Evolutionary conservation across 1,139 yeast species (phyloP).

Genomic region (Blastobotrys illinoisensis): DNA sequence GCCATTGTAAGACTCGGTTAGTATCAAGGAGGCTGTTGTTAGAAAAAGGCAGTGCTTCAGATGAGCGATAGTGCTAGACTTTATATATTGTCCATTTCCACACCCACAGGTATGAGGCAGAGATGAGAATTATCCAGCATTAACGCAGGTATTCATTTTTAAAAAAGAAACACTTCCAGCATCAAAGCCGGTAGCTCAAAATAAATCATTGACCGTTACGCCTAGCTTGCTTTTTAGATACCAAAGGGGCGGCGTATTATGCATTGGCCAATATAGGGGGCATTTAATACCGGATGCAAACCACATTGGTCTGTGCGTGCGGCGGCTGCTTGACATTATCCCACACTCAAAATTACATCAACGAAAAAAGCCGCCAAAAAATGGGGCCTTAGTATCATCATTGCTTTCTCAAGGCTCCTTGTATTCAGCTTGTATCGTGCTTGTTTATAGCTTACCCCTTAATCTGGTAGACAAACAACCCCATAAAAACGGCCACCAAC

Average conservation of each 20-base stretch:
- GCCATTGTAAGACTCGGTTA: neutral
- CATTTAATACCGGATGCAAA: neutral
- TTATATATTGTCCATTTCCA: constrained; percentile 1
- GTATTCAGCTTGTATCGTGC: neutral
- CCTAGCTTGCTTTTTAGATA: neutral
- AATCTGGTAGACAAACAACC: neutral
- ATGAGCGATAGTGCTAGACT: constrained; percentile 3
- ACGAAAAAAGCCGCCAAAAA: neutral
- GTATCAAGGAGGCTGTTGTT: neutral
- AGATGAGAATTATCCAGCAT: neutral
- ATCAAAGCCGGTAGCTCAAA: neutral
- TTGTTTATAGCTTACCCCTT: neutral
- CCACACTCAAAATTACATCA: neutral
- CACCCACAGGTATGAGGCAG: neutral
- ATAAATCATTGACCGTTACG: neutral
- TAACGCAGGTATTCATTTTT: neutral
- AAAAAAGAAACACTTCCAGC: neutral
- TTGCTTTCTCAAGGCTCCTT: neutral
- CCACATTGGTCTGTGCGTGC: neutral
- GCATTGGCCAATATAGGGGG: neutral
- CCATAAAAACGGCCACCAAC: neutral
- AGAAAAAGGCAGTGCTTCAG: neutral
- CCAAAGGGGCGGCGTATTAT: neutral
- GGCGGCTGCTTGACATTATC: neutral
- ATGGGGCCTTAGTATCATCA: too few relatives aligned